Conservation (phyloP, 192 early-diverging fungal genomes). For the Coemansia sp. region DNA sequence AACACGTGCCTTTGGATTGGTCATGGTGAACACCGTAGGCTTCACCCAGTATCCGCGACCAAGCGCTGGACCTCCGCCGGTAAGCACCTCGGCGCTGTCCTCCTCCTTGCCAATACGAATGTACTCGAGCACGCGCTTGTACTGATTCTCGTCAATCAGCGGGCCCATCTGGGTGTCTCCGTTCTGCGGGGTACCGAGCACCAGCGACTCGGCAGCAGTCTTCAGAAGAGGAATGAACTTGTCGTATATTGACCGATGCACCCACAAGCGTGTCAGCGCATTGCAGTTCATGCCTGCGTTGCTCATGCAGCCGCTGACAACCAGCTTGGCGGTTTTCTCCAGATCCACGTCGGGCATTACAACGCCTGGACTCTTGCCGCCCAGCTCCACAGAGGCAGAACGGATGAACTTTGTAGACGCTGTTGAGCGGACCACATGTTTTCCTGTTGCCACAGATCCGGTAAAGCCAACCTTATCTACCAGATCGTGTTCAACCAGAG, state of each 20-base stretch:
- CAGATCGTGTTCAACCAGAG: slow-evolving; percentile 49
- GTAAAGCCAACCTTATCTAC: slow-evolving; percentile 60
- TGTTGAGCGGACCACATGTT: slow-evolving; percentile 55
- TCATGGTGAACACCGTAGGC: slow-evolving; percentile 62
- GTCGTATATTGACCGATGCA: slow-evolving; percentile 66
- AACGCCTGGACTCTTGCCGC: slow-evolving; percentile 62
- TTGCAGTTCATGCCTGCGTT: slow-evolving; percentile 81
- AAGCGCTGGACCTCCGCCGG: slow-evolving; percentile 28
- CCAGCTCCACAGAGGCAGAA: slow-evolving; percentile 58
- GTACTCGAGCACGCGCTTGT: slow-evolving; percentile 56
- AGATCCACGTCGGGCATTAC: slow-evolving; percentile 58
- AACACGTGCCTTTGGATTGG: slow-evolving; percentile 43
- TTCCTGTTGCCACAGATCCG: slow-evolving; percentile 57
- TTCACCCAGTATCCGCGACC: slow-evolving; percentile 57
- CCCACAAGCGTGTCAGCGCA: slow-evolving; percentile 68
- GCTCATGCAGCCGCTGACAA: slow-evolving; percentile 54
- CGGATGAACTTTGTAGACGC: slow-evolving; percentile 48
- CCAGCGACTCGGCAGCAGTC: slow-evolving; percentile 42
- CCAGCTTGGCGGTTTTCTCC: slow-evolving; percentile 42
- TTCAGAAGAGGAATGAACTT: slow-evolving; percentile 60
- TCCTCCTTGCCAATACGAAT: slow-evolving; percentile 48
- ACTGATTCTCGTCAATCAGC: slow-evolving; percentile 59
- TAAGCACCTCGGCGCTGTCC: slow-evolving; percentile 30
- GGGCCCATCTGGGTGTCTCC: slow-evolving; percentile 47
- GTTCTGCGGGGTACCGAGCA: slow-evolving; percentile 26